Conservation (phyloP, 257 asterid species). For the Fraxinus excelsior region DNA sequence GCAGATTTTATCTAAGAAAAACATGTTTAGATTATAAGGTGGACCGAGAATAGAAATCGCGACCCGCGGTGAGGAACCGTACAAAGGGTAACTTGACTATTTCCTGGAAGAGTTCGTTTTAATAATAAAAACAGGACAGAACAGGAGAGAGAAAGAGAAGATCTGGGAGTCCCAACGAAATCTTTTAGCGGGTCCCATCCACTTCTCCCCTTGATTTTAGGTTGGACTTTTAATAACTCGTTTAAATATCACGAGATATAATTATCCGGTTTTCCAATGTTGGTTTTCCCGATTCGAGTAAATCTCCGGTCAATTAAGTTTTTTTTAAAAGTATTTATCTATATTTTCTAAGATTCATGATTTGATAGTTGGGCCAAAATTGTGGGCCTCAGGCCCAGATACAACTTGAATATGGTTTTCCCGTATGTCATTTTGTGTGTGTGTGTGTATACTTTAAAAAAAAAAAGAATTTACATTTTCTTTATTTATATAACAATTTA, state of each 20-base stretch:
- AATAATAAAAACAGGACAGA: neutral
- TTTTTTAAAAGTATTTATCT: too few relatives aligned
- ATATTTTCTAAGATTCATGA: neutral
- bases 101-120: neutral
- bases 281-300: neutral
- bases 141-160: neutral
- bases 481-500: too few relatives aligned
- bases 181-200: constrained; percentile 18
- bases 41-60: neutral
- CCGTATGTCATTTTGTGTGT: too few relatives aligned
- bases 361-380: neutral
- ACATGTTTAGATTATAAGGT: neutral
- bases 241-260: neutral
- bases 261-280: neutral
- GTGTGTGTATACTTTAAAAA: too few relatives aligned
- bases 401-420: neutral
- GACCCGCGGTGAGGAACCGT: neutral
- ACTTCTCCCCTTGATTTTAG: neutral
- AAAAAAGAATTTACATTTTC: too few relatives aligned
- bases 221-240: neutral
- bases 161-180: constrained; percentile 17
- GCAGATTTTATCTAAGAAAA: too few relatives aligned
- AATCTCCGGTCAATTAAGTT: neutral
- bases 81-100: neutral
- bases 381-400: neutral